Base-by-base conservation (phyloP, 2,329 filamentous ascomycete genomes). In the Ploettnerulaceae sp. region DNA sequence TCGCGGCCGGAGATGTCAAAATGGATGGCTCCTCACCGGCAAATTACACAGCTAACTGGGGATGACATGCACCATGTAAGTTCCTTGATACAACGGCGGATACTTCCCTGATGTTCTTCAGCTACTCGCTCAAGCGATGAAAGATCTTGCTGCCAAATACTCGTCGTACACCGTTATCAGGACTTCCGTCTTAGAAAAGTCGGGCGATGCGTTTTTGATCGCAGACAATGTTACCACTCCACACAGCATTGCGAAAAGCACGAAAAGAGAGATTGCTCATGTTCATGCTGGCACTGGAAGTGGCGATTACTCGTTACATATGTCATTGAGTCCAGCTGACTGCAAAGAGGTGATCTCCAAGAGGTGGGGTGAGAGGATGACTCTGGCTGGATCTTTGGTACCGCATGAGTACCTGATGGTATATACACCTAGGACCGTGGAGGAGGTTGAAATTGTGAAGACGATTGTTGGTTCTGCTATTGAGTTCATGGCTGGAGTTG, bases 311-410 rank as follows among this genome's bases (percentile, higher is more conserved):
- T 58, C 53, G 7, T 25, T 60, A 21, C 56, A 60, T 40, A n/a
- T 54, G n/a, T 51, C 45, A 18, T 24, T 58, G 4, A 52, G 53
- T 25, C 57, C 57, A 5, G 22, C n/a, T 3, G 56, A 60, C 49
- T 56, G 52, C 31, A 60, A 60, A 36, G 53, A 56, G 11, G 53
- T 57, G 3, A 58, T 60, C 28, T 34, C 31, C n/a, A 55, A 53
- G 38, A 49, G 49, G 36, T 60, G 57, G 57, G 57, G 57, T 8
- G 56, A 60, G 31, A 47, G 56, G 24, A 56, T 60, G 47, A 51
- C 46, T 1, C 47, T 60, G 12, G 50, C 53, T 17, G 57, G 57
- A 7, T 45, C 40, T 4, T 39, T 60, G 11, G 48, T 60, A 31
- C 57, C 57, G 3, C 44, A 51, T 18, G 49, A 53, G 22, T 59